Conservation (phyloP, 1,284 basidiomycete genomes). For the Cutaneotrichosporon dermatis region DNA sequence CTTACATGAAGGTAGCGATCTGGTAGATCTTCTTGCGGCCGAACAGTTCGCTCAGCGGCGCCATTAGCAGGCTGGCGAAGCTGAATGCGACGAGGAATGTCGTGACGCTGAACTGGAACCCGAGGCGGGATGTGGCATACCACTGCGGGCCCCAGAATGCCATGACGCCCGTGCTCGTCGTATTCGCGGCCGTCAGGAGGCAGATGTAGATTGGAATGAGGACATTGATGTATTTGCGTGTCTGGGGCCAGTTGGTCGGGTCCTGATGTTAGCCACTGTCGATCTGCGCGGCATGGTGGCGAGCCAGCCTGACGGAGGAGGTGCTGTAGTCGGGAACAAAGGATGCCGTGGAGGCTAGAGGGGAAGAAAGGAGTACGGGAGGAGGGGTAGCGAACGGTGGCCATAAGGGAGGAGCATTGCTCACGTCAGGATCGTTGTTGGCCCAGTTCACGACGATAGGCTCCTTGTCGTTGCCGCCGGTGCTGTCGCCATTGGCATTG, state of each 20-base stretch:
- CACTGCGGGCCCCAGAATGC: slow-evolving; percentile 26
- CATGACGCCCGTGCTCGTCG: slow-evolving; percentile 27
- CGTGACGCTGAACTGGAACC: slow-evolving; percentile 26
- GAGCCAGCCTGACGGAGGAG: no score
- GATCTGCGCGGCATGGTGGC: no score
- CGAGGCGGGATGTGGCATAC: slow-evolving; percentile 26
- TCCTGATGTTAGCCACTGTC: slow-evolving; percentile 6
- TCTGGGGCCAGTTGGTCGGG: slow-evolving; percentile 33
- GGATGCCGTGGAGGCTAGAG: no score
- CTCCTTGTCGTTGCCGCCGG: not conserved
- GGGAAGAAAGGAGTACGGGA: no score
- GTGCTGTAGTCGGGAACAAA: no score
- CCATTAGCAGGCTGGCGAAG: slow-evolving; percentile 36
- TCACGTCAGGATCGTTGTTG: slow-evolving; percentile 12
- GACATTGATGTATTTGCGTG: slow-evolving; percentile 27
- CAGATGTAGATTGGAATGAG: slow-evolving; percentile 27
- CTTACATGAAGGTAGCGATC: slow-evolving; percentile 17
- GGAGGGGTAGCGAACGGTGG: no score
- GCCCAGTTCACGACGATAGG: not conserved
- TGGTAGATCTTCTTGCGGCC: slow-evolving; percentile 40
- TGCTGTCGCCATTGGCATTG: no score
- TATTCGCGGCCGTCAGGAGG: slow-evolving; percentile 22
- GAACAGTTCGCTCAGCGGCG: slow-evolving; percentile 39
- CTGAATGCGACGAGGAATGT: slow-evolving; percentile 31
- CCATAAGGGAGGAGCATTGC: no score